phyloP scores from a whole-genome alignment of 2,329 filamentous ascomycete genomes.

The Xylaria sp. region DNA sequence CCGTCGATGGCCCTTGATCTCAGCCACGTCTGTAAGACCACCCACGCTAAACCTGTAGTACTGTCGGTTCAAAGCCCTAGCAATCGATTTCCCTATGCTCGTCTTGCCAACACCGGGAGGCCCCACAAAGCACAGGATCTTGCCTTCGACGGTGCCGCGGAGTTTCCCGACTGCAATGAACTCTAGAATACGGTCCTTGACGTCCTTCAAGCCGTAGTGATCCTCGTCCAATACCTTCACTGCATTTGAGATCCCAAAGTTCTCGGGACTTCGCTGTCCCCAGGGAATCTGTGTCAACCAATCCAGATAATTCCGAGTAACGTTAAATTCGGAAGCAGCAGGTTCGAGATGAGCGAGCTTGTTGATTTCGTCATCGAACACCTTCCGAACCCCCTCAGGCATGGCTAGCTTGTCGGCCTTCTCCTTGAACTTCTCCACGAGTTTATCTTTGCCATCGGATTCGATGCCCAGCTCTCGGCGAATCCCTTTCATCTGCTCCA shows the following conservation, averaged over 20 bases:
- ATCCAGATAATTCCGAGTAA: constrained; percentile 96
- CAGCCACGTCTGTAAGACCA: constrained; percentile 93
- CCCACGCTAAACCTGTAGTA: constrained; percentile 99
- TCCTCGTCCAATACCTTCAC: constrained; percentile 92
- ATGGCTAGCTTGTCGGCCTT: constrained; percentile 92
- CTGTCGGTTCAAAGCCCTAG: constrained; percentile 87
- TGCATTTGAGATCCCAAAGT: constrained; percentile 92
- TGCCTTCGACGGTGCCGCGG: constrained; percentile 94
- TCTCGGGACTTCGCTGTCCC: constrained; percentile 93
- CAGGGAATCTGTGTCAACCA: constrained; percentile 99
- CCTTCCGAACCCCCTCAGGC: constrained; percentile 95
- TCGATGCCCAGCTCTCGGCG: constrained; percentile 93
- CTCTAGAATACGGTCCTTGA: constrained; percentile 97
- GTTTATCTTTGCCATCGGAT: constrained; percentile 96
- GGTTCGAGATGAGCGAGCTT: constrained; percentile 95
- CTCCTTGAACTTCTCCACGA: constrained; percentile 96
- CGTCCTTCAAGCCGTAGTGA: constrained; percentile 94
- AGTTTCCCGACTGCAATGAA: constrained; percentile 99
- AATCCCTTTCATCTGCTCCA: constrained; percentile 99
- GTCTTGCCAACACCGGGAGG: constrained; percentile 98
- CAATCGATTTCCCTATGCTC: constrained; percentile 97
- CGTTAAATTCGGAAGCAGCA: constrained; percentile 96
- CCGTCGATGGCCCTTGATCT: constrained; percentile 96
- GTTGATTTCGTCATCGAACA: constrained; percentile 97
- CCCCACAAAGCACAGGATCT: constrained; percentile 96